Conservation (phyloP, 2,329 filamentous ascomycete genomes). For the Exserohilum rostratum region DNA sequence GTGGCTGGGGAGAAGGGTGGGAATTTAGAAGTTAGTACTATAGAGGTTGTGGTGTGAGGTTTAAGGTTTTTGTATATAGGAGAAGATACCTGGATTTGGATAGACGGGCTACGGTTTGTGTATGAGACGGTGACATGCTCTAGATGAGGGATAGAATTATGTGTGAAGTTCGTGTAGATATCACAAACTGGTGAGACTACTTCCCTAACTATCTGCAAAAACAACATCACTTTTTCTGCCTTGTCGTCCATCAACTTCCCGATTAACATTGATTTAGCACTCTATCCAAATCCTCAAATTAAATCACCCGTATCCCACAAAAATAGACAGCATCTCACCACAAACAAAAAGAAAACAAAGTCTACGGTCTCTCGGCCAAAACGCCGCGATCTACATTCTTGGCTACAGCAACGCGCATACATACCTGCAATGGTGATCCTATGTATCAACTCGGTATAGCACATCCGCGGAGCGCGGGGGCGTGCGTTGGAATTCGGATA, state of each 20-base stretch:
- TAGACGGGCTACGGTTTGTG: neutral
- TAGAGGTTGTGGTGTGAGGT: neutral
- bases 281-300: too few species aligned
- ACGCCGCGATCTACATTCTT: constrained; percentile 8
- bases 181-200: too few species aligned
- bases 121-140: too few species aligned
- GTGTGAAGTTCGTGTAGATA: too few species aligned
- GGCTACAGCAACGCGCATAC: neutral
- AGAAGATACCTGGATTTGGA: neutral
- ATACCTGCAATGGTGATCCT: constrained; percentile 4
- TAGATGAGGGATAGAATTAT: too few species aligned
- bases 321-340: neutral
- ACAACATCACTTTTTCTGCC: too few species aligned
- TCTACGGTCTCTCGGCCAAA: constrained; percentile 7
- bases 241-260: too few species aligned
- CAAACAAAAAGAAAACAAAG: neutral
- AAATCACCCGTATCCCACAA: neutral
- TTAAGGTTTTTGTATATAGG: neutral
- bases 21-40: neutral
- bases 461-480: neutral
- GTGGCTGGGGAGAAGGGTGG: neutral
- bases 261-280: too few species aligned
- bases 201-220: too few species aligned
- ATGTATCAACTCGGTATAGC: neutral
- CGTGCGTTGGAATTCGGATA: neutral